These are phyloP conservation scores for Leucaena leucocephala DNA, from an alignment of 306 rosid species.

Conservation along the genomic window DNA sequence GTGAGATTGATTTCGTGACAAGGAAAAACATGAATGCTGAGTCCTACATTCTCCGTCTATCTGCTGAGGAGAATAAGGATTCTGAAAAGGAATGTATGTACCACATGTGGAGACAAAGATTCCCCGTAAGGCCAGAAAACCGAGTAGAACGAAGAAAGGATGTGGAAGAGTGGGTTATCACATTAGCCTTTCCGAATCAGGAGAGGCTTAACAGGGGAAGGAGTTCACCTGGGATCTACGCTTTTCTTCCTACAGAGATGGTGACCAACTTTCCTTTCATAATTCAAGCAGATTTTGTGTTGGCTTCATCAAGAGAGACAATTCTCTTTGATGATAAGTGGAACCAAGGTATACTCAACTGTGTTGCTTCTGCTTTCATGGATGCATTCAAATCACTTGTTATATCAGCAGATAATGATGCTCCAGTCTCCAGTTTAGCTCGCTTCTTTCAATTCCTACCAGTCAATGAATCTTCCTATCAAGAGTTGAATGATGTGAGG, in stretches of 20 bases:
- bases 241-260: constrained; percentile 84
- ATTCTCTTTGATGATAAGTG: constrained; percentile 68
- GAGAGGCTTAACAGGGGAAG: constrained; percentile 52
- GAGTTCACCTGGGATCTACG: constrained; percentile 62
- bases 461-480: constrained; percentile 40
- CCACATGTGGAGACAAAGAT: constrained; percentile 75
- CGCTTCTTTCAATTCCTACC: constrained; percentile 63
- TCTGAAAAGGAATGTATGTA: constrained; percentile 48
- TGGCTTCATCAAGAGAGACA: constrained; percentile 76
- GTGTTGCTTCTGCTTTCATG: constrained; percentile 64
- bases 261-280: constrained; percentile 73
- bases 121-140: constrained; percentile 54
- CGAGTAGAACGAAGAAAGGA: constrained; percentile 60
- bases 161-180: constrained; percentile 61
- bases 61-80: constrained; percentile 41
- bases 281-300: constrained; percentile 75
- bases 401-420: constrained; percentile 30
- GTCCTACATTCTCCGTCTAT: constrained; percentile 66
- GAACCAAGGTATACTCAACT: constrained; percentile 77
- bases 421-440: constrained; percentile 55
- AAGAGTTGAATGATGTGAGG: constrained; percentile 54
- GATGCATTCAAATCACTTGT: constrained; percentile 64
- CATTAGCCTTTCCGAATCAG: constrained; percentile 66
- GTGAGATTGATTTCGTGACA: constrained; percentile 46
- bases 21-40: constrained; percentile 71